Base-by-base conservation (phyloP, 345 rosid species). In the Euphorbia pulcherrima region DNA sequence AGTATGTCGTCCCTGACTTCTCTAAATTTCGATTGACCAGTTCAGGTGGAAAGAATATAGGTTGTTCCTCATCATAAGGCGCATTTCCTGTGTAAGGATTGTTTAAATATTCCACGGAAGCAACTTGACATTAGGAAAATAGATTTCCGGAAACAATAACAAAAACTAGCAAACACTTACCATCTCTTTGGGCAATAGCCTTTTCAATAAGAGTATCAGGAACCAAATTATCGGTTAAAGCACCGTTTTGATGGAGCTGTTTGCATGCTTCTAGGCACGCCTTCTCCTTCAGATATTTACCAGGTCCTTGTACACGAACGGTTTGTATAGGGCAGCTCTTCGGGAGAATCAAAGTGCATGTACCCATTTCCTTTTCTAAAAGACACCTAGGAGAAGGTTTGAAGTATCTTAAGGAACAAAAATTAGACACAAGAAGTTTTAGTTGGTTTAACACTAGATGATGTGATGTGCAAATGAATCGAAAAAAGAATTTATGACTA, bases 221-320 rank as follows among this genome's bases (percentile, higher is more conserved):
- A 64, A 94, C 83, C 69, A 91, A 96, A 69, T 91, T 41, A 83
- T 91, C 95, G 11, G 86, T 89, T 67, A 94, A 81, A 75, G 96
- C 90, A 41, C 95, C 92, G 77, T 70, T 64, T 70, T 29, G 0
- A 48, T 94, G 89, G 28, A 94, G 90, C 70, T 82, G 68, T 76
- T 78, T 85, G 86, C 97, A 91, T 53, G 96, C 95, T 88, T 91
- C 82, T 60, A 94, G 85, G 70, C 96, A 94, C 27, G 82, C 91
- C 77, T 68, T 81, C 77, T 86, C 85, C 83, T 84, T 91, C 68
- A 85, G 48, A 64, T 27, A 60, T 58, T 75, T 82, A 51, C 14
- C 0, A 50, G 83, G 51, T 61, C 82, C 96, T 18, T 80, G 41
- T 23, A 79, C 83, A 23, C 8, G 8, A 52, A 89, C 82, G 51